A percentile compares a stretch with the other conserved stretches of the same genome.
Evolutionary conservation across 495 filamentous ascomycete genomes (phyloP).

Genomic region (Ascodesmis nigricans): DNA sequence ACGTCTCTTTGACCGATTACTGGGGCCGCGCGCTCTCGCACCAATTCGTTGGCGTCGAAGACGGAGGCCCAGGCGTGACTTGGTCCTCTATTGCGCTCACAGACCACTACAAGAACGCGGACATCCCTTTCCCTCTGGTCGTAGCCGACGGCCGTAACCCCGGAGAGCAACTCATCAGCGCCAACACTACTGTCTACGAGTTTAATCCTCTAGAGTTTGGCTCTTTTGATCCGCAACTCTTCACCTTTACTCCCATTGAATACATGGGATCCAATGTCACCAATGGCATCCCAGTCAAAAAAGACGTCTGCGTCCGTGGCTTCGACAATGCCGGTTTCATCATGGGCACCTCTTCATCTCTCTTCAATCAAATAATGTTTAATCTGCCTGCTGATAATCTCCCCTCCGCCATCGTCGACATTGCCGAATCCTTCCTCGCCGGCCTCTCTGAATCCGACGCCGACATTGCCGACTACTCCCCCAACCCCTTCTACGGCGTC

Average conservation of each 20-base stretch:
- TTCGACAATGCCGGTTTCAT: slow-evolving; percentile 73
- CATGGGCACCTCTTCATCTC: slow-evolving; percentile 73
- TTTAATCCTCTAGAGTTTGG: slow-evolving; percentile 83
- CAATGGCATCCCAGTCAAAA: slow-evolving; percentile 34
- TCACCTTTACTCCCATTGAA: slow-evolving; percentile 49
- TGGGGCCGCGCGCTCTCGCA: slow-evolving; percentile 64
- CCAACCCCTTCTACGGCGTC: slow-evolving; percentile 69
- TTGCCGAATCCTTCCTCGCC: slow-evolving; percentile 27
- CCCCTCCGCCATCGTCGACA: slow-evolving; percentile 28
- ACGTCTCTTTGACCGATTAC: slow-evolving; percentile 66
- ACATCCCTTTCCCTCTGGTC: slow-evolving; percentile 62
- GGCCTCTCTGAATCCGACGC: slow-evolving; percentile 25
- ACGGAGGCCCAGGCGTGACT: slow-evolving; percentile 62
- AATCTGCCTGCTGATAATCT: slow-evolving; percentile 31
- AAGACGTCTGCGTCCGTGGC: slow-evolving; percentile 46
- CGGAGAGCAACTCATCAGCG: slow-evolving; percentile 37
- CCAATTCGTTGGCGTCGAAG: slow-evolving; percentile 56
- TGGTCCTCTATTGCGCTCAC: slow-evolving; percentile 66
- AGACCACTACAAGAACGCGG: slow-evolving; percentile 42
- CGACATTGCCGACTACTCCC: slow-evolving; percentile 62
- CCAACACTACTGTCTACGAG: slow-evolving; percentile 65
- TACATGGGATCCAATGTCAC: slow-evolving; percentile 68
- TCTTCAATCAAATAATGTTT: slow-evolving; percentile 60
- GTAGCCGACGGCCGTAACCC: slow-evolving; percentile 55
- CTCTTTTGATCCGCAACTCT: slow-evolving; percentile 59